Conservation (phyloP, 148 eudicot species). For the Chenopodium album region DNA sequence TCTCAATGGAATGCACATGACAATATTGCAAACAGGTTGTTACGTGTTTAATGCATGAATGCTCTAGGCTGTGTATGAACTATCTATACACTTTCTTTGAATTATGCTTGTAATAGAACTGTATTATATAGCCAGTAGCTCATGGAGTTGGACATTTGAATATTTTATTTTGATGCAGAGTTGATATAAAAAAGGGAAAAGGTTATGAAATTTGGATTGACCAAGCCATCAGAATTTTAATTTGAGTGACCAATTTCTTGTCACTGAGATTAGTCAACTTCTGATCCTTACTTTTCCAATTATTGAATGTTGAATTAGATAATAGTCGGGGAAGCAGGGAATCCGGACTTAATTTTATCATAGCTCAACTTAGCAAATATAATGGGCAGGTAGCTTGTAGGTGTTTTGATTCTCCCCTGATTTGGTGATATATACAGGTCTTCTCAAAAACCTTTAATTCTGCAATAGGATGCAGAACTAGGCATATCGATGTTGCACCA, state of each 20-base stretch:
- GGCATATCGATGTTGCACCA: background rate
- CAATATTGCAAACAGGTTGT: too few species aligned
- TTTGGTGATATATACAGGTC: background rate
- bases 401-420: background rate
- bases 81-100: too few species aligned
- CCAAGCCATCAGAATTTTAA: background rate
- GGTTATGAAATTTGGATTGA: background rate
- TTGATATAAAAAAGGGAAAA: background rate
- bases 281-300: background rate
- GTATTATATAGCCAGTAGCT: background rate
- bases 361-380: background rate
- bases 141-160: background rate
- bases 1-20: too few species aligned
- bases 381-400: background rate
- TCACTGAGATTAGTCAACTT: background rate
- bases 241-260: background rate
- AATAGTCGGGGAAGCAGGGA: background rate
- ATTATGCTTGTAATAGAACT: too few species aligned
- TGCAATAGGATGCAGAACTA: background rate
- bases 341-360: background rate
- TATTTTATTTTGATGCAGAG: background rate
- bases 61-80: too few species aligned
- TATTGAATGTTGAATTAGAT: background rate
- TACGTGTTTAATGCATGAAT: too few species aligned
- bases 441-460: background rate